phyloP scores from a whole-genome alignment of 768 basidiomycete species.

The Chalciporus pseudorubinellus region DNA sequence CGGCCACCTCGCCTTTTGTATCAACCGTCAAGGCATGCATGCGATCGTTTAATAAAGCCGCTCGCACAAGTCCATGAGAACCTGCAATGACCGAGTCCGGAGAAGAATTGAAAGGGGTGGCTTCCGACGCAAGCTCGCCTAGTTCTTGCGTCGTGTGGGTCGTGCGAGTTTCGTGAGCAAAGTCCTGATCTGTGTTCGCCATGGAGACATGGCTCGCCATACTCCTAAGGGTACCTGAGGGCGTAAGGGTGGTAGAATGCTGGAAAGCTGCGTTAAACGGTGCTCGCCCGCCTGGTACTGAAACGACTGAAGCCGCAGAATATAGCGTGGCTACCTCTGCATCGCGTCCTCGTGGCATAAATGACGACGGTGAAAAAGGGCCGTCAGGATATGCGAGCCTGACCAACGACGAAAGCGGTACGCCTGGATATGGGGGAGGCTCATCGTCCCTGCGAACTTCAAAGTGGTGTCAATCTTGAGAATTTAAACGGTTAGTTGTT shows the following conservation, averaged over 20 bases:
- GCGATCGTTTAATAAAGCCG: constrained; percentile 80
- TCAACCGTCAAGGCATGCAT: constrained; percentile 90
- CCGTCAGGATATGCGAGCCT: constrained; percentile 67
- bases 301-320: constrained; percentile 79
- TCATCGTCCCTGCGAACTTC: constrained; percentile 23
- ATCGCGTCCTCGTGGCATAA: constrained; percentile 47
- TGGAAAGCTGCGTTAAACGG: constrained; percentile 37
- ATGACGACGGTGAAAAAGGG: constrained; percentile 44
- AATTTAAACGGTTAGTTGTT: background rate
- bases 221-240: constrained; percentile 26
- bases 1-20: constrained; percentile 81
- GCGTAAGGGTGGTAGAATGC: constrained; percentile 25
- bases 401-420: constrained; percentile 71
- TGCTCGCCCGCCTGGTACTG: constrained; percentile 50
- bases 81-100: constrained; percentile 78
- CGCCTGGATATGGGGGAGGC: constrained; percentile 46
- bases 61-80: constrained; percentile 78
- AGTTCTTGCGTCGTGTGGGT: constrained; percentile 60
- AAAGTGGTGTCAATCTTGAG: constrained; percentile 9
- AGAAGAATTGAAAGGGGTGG: constrained; percentile 46
- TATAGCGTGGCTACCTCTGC: constrained; percentile 83
- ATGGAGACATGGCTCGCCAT: constrained; percentile 18
- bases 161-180: constrained; percentile 39
- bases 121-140: constrained; percentile 82
- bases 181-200: constrained; percentile 28